A percentile compares a stretch with the other conserved stretches of the same genome.
Evolutionary conservation across 2,329 filamentous ascomycete genomes (phyloP).

Genomic region (Colletotrichum limetticola): DNA sequence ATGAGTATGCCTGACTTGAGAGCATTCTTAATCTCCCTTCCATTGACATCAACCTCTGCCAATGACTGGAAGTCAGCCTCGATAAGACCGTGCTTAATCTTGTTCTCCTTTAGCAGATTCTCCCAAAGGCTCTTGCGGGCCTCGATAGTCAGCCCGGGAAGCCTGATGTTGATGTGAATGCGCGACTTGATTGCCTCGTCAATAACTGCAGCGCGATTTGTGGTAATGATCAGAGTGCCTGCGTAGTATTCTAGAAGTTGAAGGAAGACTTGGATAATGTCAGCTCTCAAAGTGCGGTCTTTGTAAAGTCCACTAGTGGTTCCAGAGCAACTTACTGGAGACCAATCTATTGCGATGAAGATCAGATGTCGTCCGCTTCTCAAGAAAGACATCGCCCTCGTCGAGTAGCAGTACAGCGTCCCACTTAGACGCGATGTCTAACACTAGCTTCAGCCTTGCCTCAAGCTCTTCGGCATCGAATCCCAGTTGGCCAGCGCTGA

Average conservation of each 20-base stretch:
- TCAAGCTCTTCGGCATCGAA: conserved; percentile 29
- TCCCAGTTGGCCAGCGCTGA: too few relatives aligned
- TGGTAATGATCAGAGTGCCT: conserved; percentile 45
- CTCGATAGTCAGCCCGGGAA: conserved; percentile 41
- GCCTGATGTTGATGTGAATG: conserved; percentile 43
- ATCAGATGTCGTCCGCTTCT: conserved; percentile 33
- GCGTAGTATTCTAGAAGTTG: conserved; percentile 43
- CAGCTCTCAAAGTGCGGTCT: background rate
- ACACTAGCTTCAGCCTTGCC: conserved; percentile 18
- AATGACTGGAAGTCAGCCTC: background rate
- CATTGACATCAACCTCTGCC: conserved; percentile 31
- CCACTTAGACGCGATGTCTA: conserved; percentile 36
- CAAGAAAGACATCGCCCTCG: conserved; percentile 42
- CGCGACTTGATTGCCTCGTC: conserved; percentile 46
- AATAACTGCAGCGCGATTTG: conserved; percentile 43
- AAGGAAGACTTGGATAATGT: conserved; percentile 39
- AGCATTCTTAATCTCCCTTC: conserved; percentile 42
- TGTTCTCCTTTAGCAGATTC: conserved; percentile 39
- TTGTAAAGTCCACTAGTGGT: background rate
- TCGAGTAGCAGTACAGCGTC: conserved; percentile 43
- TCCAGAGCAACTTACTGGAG: conserved; percentile 22
- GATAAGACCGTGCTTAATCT: conserved; percentile 20
- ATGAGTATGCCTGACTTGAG: background rate
- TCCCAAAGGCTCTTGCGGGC: conserved; percentile 42
- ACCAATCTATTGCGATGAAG: conserved; percentile 32